Percentiles rank a stretch among this genome's conserved stretches.
These are phyloP conservation scores for Scorias spongiosa DNA, from an alignment of 2,329 filamentous ascomycete genomes.

Conservation along the genomic window DNA sequence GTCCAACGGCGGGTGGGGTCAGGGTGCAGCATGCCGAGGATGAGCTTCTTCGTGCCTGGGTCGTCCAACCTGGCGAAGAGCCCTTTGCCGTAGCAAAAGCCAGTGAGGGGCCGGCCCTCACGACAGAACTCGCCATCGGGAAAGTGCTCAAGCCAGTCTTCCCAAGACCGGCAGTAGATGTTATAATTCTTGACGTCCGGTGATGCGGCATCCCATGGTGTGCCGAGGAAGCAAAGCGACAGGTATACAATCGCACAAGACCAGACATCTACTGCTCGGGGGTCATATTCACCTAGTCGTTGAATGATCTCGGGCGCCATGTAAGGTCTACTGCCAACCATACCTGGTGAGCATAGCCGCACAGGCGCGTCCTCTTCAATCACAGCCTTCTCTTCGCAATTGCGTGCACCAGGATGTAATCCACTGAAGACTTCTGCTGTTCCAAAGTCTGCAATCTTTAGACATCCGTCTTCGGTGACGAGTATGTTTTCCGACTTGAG, in stretches of 20 bases:
- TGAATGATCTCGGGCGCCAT: conserved; percentile 72
- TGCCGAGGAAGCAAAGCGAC: conserved; percentile 55
- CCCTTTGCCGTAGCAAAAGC: conserved; percentile 43
- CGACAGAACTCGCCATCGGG: conserved; percentile 38
- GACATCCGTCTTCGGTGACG: conserved; percentile 60
- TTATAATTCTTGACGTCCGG: conserved; percentile 42
- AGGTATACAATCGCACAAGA: conserved; percentile 72
- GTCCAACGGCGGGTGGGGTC: conserved; percentile 55
- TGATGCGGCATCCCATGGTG: conserved; percentile 59
- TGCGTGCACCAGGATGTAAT: conserved; percentile 59
- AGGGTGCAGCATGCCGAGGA: conserved; percentile 73
- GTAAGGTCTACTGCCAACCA: conserved; percentile 75
- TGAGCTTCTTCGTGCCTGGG: conserved; percentile 50
- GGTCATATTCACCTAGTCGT: conserved; percentile 53
- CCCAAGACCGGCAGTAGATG: conserved; percentile 51
- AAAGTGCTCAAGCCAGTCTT: conserved; percentile 47
- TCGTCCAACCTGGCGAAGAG: conserved; percentile 48
- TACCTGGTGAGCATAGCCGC: conserved; percentile 59
- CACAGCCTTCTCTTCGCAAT: conserved; percentile 37
- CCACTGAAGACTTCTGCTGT: conserved; percentile 76
- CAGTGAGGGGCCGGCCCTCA: conserved; percentile 24
- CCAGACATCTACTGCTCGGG: conserved; percentile 73
- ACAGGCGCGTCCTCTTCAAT: conserved; percentile 58
- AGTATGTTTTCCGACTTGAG: conserved; percentile 83
- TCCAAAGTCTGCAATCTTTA: conserved; percentile 88